phyloP scores from a whole-genome alignment of 2,329 filamentous ascomycete species.

The Exophiala oligosperma region DNA sequence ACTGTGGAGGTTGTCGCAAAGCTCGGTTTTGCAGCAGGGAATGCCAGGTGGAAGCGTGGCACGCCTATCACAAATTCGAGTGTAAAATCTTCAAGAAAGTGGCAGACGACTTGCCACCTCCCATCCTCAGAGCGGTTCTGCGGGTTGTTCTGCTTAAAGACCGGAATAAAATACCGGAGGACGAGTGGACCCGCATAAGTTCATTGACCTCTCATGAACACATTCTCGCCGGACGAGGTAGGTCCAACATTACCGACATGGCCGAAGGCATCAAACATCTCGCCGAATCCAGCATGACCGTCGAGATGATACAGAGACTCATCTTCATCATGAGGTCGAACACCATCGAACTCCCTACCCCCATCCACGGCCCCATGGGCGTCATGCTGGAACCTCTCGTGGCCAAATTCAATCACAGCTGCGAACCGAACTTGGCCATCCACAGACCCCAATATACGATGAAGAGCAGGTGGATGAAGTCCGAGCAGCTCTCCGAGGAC shows the following conservation, averaged over 20 bases:
- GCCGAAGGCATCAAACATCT: constrained; percentile 56
- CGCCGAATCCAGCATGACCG: constrained; percentile 45
- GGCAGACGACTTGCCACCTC: constrained; percentile 51
- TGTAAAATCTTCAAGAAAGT: constrained; percentile 54
- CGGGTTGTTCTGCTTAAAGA: constrained; percentile 51
- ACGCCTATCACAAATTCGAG: constrained; percentile 58
- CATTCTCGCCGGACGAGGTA: constrained; percentile 45
- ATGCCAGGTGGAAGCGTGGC: constrained; percentile 63
- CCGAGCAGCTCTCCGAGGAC: constrained; percentile 19
- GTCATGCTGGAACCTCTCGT: constrained; percentile 58
- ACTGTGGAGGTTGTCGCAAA: constrained; percentile 58
- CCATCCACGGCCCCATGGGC: constrained; percentile 59
- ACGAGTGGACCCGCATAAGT: constrained; percentile 37
- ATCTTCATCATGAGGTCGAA: constrained; percentile 50
- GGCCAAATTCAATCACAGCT: constrained; percentile 62
- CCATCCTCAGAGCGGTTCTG: constrained; percentile 56
- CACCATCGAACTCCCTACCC: constrained; percentile 56
- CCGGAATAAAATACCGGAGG: constrained; percentile 34
- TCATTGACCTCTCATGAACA: constrained; percentile 45
- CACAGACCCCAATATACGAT: constrained; percentile 23
- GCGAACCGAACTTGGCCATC: constrained; percentile 58
- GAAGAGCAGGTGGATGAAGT: constrained; percentile 30
- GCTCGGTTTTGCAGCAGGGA: constrained; percentile 62
- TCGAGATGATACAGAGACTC: constrained; percentile 44
- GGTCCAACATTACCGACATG: constrained; percentile 53